A percentile compares a stretch with the other conserved stretches of the same genome.
These are phyloP conservation scores for Crithidia brevicula DNA, from an alignment of 208 protist species.

Conservation along the genomic window DNA sequence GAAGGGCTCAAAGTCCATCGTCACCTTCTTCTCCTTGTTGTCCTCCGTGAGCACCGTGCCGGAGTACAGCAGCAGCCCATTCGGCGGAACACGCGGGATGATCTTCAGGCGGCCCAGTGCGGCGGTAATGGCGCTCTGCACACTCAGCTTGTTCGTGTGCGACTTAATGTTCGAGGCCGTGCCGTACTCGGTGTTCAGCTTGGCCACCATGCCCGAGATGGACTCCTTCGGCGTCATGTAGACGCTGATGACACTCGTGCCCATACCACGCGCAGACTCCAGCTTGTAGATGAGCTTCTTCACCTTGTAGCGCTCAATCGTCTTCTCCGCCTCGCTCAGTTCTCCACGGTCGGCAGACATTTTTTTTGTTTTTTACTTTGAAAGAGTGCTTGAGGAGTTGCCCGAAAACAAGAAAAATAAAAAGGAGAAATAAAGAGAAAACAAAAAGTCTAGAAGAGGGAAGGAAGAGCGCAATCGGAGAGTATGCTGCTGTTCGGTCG, in stretches of 20 bases:
- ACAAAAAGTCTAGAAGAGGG: neutral
- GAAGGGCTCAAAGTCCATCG: constrained; percentile 99
- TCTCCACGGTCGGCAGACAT: constrained; percentile 67
- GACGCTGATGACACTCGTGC: constrained; percentile 99
- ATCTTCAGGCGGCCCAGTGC: constrained; percentile 93
- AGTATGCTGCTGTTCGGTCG: constrained; percentile 12
- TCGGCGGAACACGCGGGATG: constrained; percentile 93
- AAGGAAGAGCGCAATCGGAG: neutral
- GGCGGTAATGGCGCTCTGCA: constrained; percentile 92
- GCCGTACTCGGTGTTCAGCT: constrained; percentile 99
- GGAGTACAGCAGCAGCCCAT: constrained; percentile 99
- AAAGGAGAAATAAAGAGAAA: neutral
- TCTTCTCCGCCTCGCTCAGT: constrained; percentile 86
- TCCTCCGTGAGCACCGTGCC: constrained; percentile 99
- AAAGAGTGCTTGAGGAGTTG: too few relatives aligned
- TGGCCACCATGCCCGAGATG: constrained; percentile 97
- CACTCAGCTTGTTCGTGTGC: constrained; percentile 97
- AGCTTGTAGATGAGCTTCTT: constrained; percentile 99
- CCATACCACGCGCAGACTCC: constrained; percentile 97
- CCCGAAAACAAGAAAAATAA: constrained; percentile 12
- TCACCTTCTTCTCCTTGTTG: constrained; percentile 99
- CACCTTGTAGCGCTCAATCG: constrained; percentile 99
- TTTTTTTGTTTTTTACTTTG: neutral
- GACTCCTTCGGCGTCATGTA: constrained; percentile 99
- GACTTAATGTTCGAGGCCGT: constrained; percentile 99